Evolutionary conservation across 352 stramenopile species (phyloP).

Genomic region (Globisporangium apiculatum): DNA sequence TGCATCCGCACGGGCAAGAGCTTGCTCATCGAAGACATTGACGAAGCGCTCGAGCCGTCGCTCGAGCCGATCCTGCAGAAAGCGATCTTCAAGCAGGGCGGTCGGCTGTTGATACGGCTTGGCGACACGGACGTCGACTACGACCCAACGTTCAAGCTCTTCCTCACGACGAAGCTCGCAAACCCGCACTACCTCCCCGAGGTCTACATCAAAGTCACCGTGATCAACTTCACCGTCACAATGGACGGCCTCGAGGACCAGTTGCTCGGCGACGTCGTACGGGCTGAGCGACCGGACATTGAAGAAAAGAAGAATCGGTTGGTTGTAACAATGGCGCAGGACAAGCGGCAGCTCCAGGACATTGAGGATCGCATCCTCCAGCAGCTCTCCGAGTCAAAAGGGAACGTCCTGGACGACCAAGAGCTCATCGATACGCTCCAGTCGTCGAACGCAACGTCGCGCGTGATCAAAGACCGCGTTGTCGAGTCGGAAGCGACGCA

Average conservation of each 20-base stretch:
- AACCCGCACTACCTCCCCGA: constrained; percentile 94
- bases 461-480: constrained; percentile 87
- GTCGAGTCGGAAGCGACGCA: constrained; percentile 88
- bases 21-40: constrained; percentile 91
- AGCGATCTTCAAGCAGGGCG: constrained; percentile 89
- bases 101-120: constrained; percentile 82
- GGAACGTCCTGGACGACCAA: constrained; percentile 93
- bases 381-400: constrained; percentile 86
- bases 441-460: constrained; percentile 80
- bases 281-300: constrained; percentile 88
- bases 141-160: constrained; percentile 88
- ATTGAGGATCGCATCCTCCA: constrained; percentile 91
- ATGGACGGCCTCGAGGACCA: constrained; percentile 92
- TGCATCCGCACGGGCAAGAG: constrained; percentile 90
- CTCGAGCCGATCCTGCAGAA: constrained; percentile 92
- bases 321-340: constrained; percentile 90
- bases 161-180: constrained; percentile 90
- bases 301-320: constrained; percentile 92
- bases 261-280: constrained; percentile 89
- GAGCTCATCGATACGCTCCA: constrained; percentile 83
- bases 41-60: constrained; percentile 87
- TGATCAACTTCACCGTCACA: constrained; percentile 96
- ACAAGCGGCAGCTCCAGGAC: constrained; percentile 90
- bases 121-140: constrained; percentile 93
- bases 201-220: constrained; percentile 94